Evolutionary conservation across 2,329 filamentous ascomycete species (phyloP).

Genomic region (Ophidiomyces ophidiicola): DNA sequence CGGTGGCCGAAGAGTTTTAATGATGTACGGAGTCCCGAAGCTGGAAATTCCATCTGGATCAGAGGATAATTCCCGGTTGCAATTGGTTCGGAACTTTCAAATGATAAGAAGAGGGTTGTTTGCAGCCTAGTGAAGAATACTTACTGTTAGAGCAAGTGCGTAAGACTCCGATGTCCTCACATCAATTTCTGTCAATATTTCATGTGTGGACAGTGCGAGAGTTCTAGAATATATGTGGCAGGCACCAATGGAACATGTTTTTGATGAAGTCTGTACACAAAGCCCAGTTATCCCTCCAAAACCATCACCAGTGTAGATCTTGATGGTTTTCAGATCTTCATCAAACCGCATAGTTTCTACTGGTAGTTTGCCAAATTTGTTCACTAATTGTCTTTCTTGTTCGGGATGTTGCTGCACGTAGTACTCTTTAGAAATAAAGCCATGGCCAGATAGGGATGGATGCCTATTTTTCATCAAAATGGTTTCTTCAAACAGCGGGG

Average conservation of each 20-base stretch:
- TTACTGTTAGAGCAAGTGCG: conserved; percentile 5
- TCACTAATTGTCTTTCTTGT: conserved; percentile 4
- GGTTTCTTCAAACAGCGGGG: conserved; percentile 5
- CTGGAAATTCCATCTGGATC: background rate
- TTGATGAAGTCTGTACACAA: background rate
- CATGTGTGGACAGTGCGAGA: conserved; percentile 1
- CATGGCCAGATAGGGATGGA: conserved; percentile 7
- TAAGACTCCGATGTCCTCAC: conserved; percentile 5
- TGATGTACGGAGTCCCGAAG: background rate
- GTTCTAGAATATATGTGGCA: background rate
- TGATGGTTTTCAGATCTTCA: conserved; percentile 5
- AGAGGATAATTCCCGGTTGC: conserved; percentile 5
- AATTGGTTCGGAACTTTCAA: conserved; percentile 4
- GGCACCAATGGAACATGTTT: conserved; percentile 1
- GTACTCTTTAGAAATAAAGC: conserved; percentile 3
- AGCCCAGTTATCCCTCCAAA: background rate
- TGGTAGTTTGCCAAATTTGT: conserved; percentile 2
- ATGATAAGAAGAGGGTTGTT: conserved; percentile 1
- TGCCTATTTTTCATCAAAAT: conserved; percentile 8
- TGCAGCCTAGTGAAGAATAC: background rate
- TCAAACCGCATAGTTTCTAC: conserved; percentile 9
- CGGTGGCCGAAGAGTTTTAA: conserved; percentile 6
- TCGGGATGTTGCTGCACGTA: conserved; percentile 5
- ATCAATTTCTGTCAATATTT: conserved; percentile 8
- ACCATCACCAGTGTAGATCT: background rate